Percentiles rank a stretch among this genome's conserved stretches.
phyloP scores from a whole-genome alignment of 768 basidiomycete genomes.

The Xanthoconium stramineum region DNA sequence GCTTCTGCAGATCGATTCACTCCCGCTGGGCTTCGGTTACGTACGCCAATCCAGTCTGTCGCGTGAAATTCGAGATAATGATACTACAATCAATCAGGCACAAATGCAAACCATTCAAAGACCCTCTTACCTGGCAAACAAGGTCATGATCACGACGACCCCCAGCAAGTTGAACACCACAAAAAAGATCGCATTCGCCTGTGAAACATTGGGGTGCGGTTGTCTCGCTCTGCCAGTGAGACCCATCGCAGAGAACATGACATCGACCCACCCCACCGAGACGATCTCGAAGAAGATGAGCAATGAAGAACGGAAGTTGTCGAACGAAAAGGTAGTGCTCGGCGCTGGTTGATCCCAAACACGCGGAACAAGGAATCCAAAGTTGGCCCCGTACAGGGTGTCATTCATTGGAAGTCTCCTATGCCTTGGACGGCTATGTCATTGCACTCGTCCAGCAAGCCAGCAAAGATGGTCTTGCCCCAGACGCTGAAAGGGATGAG shows the following conservation, averaged over 20 bases:
- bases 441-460: conserved; percentile 84
- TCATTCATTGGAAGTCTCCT: conserved; percentile 78
- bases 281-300: conserved; percentile 96
- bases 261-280: conserved; percentile 97
- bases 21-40: conserved; percentile 84
- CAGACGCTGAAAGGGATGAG: conserved; percentile 92
- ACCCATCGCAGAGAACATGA: conserved; percentile 75
- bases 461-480: conserved; percentile 91
- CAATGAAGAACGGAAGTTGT: conserved; percentile 76
- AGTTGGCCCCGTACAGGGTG: conserved; percentile 55
- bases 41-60: conserved; percentile 81
- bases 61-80: conserved; percentile 91
- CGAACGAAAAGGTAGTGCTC: conserved; percentile 87
- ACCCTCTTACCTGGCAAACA: conserved; percentile 76
- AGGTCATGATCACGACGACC: conserved; percentile 82
- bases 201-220: conserved; percentile 67
- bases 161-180: conserved; percentile 89
- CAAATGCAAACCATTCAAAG: not conserved
- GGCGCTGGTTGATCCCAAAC: conserved; percentile 84
- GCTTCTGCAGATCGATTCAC: conserved; percentile 91
- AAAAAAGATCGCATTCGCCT: conserved; percentile 87
- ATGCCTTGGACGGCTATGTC: conserved; percentile 53
- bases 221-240: conserved; percentile 69
- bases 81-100: conserved; percentile 51
- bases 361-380: conserved; percentile 76